phyloP scores from a whole-genome alignment of 176 grass and related monocot genomes.

The Ananas comosus region DNA sequence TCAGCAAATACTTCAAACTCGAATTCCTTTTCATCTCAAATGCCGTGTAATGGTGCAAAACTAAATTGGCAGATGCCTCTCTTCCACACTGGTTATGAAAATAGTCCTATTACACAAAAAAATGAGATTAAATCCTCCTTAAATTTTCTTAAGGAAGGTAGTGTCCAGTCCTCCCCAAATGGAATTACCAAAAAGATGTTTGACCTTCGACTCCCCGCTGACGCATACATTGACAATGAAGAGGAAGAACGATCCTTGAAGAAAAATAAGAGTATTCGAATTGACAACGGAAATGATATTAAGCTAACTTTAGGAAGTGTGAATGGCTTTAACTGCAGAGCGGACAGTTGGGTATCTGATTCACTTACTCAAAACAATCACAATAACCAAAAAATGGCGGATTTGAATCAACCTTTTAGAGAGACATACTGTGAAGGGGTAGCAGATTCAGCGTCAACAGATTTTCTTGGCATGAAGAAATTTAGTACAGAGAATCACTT shows the following conservation, averaged over 20 bases:
- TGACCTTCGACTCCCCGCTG: conserved; percentile 53
- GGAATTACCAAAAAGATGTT: conserved; percentile 38
- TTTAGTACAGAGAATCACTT: conserved; percentile 24
- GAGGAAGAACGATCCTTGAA: conserved; percentile 25
- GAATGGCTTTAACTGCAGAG: conserved; percentile 13
- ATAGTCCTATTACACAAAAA: conserved; percentile 13
- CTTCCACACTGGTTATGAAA: conserved; percentile 19
- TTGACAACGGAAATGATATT: conserved; percentile 23
- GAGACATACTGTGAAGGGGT: conserved; percentile 21
- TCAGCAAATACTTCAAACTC: conserved; percentile 22
- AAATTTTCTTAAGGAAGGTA: conserved; percentile 65
- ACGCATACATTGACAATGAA: conserved; percentile 47
- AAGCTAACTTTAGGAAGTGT: conserved; percentile 24
- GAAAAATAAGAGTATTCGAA: conserved; percentile 21
- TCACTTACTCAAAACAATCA: conserved; percentile 20
- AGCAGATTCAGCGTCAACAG: conserved; percentile 23
- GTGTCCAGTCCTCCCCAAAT: conserved; percentile 62
- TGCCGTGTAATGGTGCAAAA: conserved; percentile 21
- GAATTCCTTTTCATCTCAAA: conserved; percentile 36
- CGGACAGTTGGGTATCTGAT: conserved; percentile 29
- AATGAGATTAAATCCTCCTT: conserved; percentile 38
- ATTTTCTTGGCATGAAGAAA: background rate
- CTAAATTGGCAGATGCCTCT: conserved; percentile 14
- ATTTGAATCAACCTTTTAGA: conserved; percentile 54
- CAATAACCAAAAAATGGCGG: conserved; percentile 22